phyloP scores from a whole-genome alignment of 345 rosid genomes.

The Euphorbia pulcherrima region DNA sequence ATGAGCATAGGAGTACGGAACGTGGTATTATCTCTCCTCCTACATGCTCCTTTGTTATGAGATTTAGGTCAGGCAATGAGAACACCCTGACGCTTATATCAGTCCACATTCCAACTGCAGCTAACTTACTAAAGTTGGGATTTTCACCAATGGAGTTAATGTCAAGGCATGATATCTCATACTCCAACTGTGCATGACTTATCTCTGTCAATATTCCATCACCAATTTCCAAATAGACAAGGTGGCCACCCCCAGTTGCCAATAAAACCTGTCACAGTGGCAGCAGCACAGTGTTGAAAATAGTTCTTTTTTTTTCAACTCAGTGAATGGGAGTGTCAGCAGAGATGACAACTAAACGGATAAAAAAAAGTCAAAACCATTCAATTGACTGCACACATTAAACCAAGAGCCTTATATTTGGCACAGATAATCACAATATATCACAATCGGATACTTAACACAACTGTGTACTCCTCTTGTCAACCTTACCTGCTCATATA shows the following conservation, averaged over 20 bases:
- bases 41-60: slow-evolving; percentile 71
- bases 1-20: slow-evolving; percentile 81
- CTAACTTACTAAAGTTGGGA: slow-evolving; percentile 69
- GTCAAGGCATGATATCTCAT: slow-evolving; percentile 92
- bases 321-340: slow-evolving; percentile 5
- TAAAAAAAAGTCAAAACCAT: not conserved
- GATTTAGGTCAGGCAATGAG: slow-evolving; percentile 75
- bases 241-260: slow-evolving; percentile 95
- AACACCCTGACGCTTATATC: slow-evolving; percentile 81
- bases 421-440: not conserved
- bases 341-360: not conserved
- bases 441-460: not conserved
- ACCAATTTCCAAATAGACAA: slow-evolving; percentile 87
- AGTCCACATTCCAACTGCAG: slow-evolving; percentile 99
- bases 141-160: slow-evolving; percentile 81
- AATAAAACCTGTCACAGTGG: slow-evolving; percentile 61
- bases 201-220: slow-evolving; percentile 66
- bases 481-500: not conserved
- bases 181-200: slow-evolving; percentile 67
- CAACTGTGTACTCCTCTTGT: not conserved
- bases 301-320: not conserved
- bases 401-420: not conserved
- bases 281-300: slow-evolving; percentile 4
- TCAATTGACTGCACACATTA: not conserved
- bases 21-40: slow-evolving; percentile 98